These are phyloP conservation scores for Withania somnifera DNA, from an alignment of 305 asterid genomes.

Conservation along the genomic window DNA sequence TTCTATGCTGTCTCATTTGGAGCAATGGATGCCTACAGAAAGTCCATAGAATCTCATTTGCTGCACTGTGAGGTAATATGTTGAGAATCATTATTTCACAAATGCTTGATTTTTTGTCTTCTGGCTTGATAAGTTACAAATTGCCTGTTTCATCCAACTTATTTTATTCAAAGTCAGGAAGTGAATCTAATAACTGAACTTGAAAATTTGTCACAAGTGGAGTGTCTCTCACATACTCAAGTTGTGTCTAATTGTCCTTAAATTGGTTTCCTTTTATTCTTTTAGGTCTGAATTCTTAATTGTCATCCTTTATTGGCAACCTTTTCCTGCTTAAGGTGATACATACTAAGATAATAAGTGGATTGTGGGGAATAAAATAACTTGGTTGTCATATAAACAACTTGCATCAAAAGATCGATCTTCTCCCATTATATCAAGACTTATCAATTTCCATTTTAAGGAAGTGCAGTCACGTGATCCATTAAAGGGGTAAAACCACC, in stretches of 20 bases:
- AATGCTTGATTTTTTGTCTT: background rate
- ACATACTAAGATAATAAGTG: background rate
- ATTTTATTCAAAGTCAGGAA: background rate
- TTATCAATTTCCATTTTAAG: background rate
- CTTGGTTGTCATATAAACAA: background rate
- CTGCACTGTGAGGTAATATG: slow-evolving; percentile 55
- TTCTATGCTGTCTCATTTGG: slow-evolving; percentile 62
- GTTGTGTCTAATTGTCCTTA: background rate
- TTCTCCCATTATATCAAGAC: background rate
- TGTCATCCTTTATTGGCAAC: background rate
- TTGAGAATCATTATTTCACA: background rate
- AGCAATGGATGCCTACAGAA: slow-evolving; percentile 62
- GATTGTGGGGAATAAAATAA: background rate
- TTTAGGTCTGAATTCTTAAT: background rate
- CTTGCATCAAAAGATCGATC: background rate
- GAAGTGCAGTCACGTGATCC: background rate
- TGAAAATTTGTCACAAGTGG: background rate
- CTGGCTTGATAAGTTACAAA: background rate
- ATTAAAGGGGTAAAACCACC: background rate
- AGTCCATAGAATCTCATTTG: slow-evolving; percentile 54
- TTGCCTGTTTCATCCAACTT: slow-evolving; percentile 6
- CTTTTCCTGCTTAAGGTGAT: background rate
- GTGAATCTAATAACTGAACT: background rate
- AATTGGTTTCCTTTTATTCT: background rate
- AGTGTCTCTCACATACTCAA: background rate